Conservation (phyloP, 2,329 filamentous ascomycete genomes). For the Penicillium fuscoglaucum region DNA sequence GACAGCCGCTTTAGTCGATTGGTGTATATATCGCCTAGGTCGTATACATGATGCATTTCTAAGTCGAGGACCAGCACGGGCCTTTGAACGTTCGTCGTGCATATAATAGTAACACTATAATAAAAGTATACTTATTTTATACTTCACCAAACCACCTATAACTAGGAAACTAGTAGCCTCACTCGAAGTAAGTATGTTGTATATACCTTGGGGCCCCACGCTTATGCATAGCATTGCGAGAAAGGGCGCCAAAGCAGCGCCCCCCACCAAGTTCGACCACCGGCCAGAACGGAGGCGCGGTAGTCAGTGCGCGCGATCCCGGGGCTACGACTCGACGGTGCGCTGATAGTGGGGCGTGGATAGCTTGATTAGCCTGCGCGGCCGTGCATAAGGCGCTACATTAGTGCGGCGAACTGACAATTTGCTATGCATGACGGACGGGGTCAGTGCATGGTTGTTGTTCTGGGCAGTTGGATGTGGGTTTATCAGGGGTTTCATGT, state of each 20-base stretch:
- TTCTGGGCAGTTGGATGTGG: conserved; percentile 1
- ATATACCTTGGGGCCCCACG: conserved; percentile 13
- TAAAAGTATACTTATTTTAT: neutral
- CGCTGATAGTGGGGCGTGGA: conserved; percentile 18
- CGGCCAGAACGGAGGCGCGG: conserved; percentile 17
- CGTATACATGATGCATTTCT: neutral
- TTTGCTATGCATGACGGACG: conserved; percentile 21
- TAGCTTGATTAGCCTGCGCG: conserved; percentile 17
- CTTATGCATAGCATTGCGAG: conserved; percentile 26
- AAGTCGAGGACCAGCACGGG: neutral
- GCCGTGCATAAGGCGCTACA: conserved; percentile 19
- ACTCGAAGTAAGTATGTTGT: neutral
- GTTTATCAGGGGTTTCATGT: conserved; percentile 19
- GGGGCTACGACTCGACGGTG: conserved; percentile 19
- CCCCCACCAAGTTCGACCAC: conserved; percentile 4
- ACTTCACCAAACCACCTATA: neutral
- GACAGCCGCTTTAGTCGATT: conserved; percentile 10
- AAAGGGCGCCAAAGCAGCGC: neutral
- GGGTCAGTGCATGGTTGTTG: conserved; percentile 9
- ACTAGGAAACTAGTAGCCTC: neutral
- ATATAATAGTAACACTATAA: neutral
- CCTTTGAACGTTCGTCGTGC: neutral
- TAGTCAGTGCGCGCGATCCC: conserved; percentile 25
- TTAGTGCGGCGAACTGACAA: conserved; percentile 29
- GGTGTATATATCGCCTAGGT: neutral